These are phyloP conservation scores for Paulownia fortunei DNA, from an alignment of 257 asterid genomes.

Conservation along the genomic window DNA sequence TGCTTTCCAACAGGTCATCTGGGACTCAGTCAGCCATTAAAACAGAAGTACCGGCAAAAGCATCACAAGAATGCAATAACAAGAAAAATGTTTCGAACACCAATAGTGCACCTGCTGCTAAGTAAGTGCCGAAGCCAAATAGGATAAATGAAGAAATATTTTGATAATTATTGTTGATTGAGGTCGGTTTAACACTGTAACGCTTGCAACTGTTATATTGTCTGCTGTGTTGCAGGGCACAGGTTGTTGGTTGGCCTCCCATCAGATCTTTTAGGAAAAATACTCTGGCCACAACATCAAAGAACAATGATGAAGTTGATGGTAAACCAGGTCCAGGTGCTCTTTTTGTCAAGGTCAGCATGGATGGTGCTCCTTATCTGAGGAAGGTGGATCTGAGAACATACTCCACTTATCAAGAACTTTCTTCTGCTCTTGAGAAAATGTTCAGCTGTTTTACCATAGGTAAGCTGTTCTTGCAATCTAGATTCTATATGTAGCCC, in stretches of 20 bases:
- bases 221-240: constrained; percentile 58
- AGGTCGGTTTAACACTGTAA: neutral
- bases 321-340: constrained; percentile 70
- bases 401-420: constrained; percentile 71
- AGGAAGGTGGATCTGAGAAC: constrained; percentile 86
- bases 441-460: constrained; percentile 86
- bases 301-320: constrained; percentile 72
- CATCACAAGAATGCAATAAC: constrained; percentile 45
- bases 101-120: constrained; percentile 69
- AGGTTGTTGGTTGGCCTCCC: constrained; percentile 98
- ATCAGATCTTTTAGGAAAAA: constrained; percentile 82
- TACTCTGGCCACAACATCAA: constrained; percentile 67
- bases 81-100: constrained; percentile 51
- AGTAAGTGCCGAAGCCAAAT: constrained; percentile 49
- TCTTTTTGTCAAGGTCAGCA: constrained; percentile 86
- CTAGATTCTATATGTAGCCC: neutral
- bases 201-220: constrained; percentile 10
- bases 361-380: constrained; percentile 95
- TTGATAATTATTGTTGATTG: neutral
- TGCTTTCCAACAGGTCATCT: constrained; percentile 44
- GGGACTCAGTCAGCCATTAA: constrained; percentile 40
- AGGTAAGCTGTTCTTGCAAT: constrained; percentile 36
- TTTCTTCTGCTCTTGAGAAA: constrained; percentile 84
- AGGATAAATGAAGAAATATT: neutral
- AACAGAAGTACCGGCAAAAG: constrained; percentile 44